Percentiles rank a stretch among this genome's conserved stretches.
phyloP scores from a whole-genome alignment of 2,329 filamentous ascomycete genomes.

The Phialocephala subalpina region DNA sequence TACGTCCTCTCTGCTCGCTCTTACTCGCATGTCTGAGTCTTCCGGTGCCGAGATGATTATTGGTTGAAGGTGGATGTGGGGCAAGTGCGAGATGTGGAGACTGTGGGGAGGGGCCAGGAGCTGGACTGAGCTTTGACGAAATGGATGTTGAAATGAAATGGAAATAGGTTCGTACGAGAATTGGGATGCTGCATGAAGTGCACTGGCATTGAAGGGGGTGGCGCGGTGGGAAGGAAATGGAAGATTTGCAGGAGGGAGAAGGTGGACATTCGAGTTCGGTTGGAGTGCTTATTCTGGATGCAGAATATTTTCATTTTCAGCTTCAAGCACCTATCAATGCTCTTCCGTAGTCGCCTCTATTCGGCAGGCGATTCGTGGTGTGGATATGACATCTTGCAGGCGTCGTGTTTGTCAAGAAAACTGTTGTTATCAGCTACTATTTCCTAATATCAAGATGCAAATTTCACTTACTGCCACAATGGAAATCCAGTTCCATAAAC shows the following conservation, averaged over 20 bases:
- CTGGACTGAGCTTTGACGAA: neutral
- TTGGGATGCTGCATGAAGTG: too few species aligned
- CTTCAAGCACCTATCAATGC: conserved; percentile 30
- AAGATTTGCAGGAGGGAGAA: neutral
- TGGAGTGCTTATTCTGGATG: too few species aligned
- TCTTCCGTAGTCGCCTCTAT: conserved; percentile 78
- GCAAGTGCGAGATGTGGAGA: neutral
- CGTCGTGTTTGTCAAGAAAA: conserved; percentile 76
- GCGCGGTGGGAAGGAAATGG: neutral
- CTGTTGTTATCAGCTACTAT: conserved; percentile 42
- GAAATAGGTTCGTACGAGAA: neutral
- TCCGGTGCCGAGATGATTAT: too few species aligned
- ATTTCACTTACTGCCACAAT: conserved; percentile 62
- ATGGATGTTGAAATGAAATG: neutral
- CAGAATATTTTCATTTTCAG: neutral
- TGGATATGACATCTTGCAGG: conserved; percentile 84
- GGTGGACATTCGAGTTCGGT: neutral
- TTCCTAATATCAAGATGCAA: neutral
- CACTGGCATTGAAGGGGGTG: neutral
- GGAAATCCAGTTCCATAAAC: conserved; percentile 80
- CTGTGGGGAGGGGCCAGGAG: too few species aligned
- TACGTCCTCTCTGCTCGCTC: too few species aligned
- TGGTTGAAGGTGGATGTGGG: neutral
- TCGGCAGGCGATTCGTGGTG: conserved; percentile 75
- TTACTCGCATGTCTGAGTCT: neutral